Conservation (phyloP, 2,329 filamentous ascomycete genomes). For the Waltergamsia citrina region DNA sequence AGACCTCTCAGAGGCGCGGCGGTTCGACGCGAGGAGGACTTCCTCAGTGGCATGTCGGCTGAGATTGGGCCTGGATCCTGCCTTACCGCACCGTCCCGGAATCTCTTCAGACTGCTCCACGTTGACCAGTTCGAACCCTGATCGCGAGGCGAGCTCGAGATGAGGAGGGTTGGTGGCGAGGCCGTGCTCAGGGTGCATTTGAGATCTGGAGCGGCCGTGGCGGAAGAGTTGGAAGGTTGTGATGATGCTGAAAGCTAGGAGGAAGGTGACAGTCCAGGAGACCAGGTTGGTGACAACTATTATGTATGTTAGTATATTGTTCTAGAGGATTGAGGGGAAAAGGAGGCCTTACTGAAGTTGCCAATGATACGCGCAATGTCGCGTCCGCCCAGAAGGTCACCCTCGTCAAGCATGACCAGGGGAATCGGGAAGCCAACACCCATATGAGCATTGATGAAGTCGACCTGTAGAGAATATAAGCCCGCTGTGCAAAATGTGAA, state of each 20-base stretch:
- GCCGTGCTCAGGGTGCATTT: neutral
- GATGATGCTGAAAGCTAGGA: constrained; percentile 8
- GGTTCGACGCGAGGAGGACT: too few relatives aligned
- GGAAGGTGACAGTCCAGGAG: constrained; percentile 23
- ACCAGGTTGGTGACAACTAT: constrained; percentile 23
- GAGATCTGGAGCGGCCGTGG: too few relatives aligned
- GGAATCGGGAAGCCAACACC: constrained; percentile 41
- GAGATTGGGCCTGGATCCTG: too few relatives aligned
- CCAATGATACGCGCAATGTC: constrained; percentile 31
- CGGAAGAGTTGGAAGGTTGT: neutral
- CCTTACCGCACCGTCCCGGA: too few relatives aligned
- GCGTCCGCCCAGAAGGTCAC: constrained; percentile 16
- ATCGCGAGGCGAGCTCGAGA: too few relatives aligned
- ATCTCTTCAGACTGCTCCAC: too few relatives aligned
- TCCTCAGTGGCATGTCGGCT: too few relatives aligned
- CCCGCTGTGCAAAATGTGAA: neutral
- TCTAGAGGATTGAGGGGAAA: neutral
- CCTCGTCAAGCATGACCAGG: constrained; percentile 33
- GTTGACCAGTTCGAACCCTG: too few relatives aligned
- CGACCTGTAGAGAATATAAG: constrained; percentile 21
- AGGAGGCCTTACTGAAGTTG: constrained; percentile 27
- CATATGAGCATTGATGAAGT: constrained; percentile 41
- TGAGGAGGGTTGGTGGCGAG: too few relatives aligned
- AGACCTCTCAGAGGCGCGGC: too few relatives aligned
- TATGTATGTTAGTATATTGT: constrained; percentile 8